Evolutionary conservation across 2,329 filamentous ascomycete species (phyloP), one percentile per base, ranked within the genome.

Genomic region (Ophiostoma triangulosporum): DNA sequence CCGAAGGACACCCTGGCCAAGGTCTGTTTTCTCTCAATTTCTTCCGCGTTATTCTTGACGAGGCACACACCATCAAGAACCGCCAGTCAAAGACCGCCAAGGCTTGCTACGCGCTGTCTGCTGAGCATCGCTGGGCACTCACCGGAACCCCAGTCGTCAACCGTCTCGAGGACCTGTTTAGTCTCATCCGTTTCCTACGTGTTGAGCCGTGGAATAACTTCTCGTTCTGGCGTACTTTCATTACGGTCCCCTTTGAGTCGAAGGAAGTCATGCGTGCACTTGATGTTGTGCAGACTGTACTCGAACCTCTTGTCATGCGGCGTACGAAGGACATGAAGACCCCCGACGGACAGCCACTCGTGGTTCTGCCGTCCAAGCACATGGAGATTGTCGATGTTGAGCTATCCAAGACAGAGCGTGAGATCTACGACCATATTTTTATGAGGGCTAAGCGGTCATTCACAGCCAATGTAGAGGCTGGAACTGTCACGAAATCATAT

Each of bases 181-280:
- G 88, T 63, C 70, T 98, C 35, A 88, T 97, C 12, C 82, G 88
- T 3, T 98, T 97, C 68, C 72, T 98, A 11, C 83, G 88, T 54
- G 93, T 98, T 4, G 91, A 97, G 65, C 93, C 93, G 0, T 98
- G 93, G 93, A 93, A 86, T 63, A 97, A 97, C 66, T 98, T 98
- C 66, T 95, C 90, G 0, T 98, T 95, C 69, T 98, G 93, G 93
- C 90, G 90, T 65, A 97, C 93, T 0, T 98, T 98, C 65, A 97
- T 98, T 63, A 98, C 93, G 0, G 84, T 95, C 1, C 93, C 93
- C 0, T 98, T 98, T 59, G 93, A 98, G 66, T 91, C 88, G 0
- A 93, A 93, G 60, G 86, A 98, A 58, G 96, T 95, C 64, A 81
- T 96, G 60, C 83, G 90, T 4, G 93, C 93, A 0, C 74, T 98